A percentile compares a stretch with the other conserved stretches of the same genome.
Evolutionary conservation across 2,329 filamentous ascomycete species (phyloP).

Genomic region (Colletotrichum brevisporum): DNA sequence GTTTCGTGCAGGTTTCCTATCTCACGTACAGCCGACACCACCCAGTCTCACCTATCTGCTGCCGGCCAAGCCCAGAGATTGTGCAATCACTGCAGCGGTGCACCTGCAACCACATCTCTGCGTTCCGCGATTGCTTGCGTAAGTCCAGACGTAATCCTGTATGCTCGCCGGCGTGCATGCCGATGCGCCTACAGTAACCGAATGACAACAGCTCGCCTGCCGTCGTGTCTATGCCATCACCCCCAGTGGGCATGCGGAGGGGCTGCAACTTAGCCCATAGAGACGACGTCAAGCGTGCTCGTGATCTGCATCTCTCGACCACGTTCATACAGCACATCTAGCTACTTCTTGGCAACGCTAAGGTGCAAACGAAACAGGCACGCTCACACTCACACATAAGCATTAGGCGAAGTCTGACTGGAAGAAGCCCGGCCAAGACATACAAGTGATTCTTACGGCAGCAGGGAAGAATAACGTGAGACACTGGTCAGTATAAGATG

Average conservation of each 20-base stretch:
- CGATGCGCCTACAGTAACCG: slow-evolving; percentile 36
- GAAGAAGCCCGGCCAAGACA: slow-evolving; percentile 28
- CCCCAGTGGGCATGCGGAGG: slow-evolving; percentile 7
- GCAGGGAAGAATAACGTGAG: slow-evolving; percentile 28
- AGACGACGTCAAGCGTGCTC: slow-evolving; percentile 28
- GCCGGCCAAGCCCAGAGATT: slow-evolving; percentile 29
- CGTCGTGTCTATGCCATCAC: slow-evolving; percentile 10
- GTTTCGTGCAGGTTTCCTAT: slow-evolving; percentile 31
- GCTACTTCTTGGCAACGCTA: slow-evolving; percentile 29
- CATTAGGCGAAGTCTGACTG: slow-evolving; percentile 24
- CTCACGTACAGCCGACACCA: slow-evolving; percentile 28
- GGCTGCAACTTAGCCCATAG: not conserved
- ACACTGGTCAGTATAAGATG: slow-evolving; percentile 19
- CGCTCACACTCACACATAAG: slow-evolving; percentile 9
- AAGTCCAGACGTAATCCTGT: slow-evolving; percentile 34
- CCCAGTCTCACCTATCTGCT: slow-evolving; percentile 18
- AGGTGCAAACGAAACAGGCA: slow-evolving; percentile 13
- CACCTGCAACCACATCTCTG: slow-evolving; percentile 27
- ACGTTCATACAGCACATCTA: slow-evolving; percentile 1
- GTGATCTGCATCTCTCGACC: slow-evolving; percentile 15
- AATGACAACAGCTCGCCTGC: slow-evolving; percentile 18
- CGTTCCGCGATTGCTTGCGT: slow-evolving; percentile 37
- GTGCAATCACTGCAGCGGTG: not conserved
- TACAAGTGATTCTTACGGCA: slow-evolving; percentile 8
- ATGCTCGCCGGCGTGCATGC: slow-evolving; percentile 14